A percentile compares a stretch with the other conserved stretches of the same genome.
Conservation (phyloP, 2,329 filamentous ascomycete genomes). For the Ceratocystis papillata region DNA sequence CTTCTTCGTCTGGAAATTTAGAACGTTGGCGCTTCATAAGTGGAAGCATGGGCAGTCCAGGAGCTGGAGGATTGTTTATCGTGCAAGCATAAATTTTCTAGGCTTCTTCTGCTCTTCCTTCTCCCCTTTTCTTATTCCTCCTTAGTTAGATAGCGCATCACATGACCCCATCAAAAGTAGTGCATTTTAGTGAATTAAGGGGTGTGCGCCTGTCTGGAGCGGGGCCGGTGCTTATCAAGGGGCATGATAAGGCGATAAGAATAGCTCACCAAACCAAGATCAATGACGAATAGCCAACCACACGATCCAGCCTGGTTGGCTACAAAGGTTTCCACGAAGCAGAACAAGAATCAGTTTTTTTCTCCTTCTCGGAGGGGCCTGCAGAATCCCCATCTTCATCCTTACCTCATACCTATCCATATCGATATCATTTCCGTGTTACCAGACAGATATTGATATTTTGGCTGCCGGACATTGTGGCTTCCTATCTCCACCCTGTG, state of each 20-base stretch:
- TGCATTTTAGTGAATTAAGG: neutral
- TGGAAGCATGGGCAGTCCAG: neutral
- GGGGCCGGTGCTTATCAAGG: slow-evolving; percentile 11
- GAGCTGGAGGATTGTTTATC: neutral
- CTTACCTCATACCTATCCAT: neutral
- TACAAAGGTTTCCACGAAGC: neutral
- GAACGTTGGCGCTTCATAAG: neutral
- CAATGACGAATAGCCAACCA: neutral
- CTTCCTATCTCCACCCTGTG: neutral
- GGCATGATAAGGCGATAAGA: neutral
- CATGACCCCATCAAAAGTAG: neutral
- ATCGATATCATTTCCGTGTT: neutral
- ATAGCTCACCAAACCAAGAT: slow-evolving; percentile 1
- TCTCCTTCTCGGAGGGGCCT: neutral
- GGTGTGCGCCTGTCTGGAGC: neutral
- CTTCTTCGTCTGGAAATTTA: neutral
- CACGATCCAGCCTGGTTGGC: neutral
- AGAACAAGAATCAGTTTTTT: neutral
- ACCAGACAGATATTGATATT: neutral
- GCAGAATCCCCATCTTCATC: neutral
- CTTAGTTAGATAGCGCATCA: neutral
- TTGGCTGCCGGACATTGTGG: neutral
- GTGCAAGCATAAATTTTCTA: neutral
- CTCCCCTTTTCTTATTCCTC: too few relatives aligned
- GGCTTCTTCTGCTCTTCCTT: neutral